Percentiles rank a stretch among this genome's conserved stretches.
phyloP scores from a whole-genome alignment of 164 flowering plant species.

The Magnolia changhungtana region DNA sequence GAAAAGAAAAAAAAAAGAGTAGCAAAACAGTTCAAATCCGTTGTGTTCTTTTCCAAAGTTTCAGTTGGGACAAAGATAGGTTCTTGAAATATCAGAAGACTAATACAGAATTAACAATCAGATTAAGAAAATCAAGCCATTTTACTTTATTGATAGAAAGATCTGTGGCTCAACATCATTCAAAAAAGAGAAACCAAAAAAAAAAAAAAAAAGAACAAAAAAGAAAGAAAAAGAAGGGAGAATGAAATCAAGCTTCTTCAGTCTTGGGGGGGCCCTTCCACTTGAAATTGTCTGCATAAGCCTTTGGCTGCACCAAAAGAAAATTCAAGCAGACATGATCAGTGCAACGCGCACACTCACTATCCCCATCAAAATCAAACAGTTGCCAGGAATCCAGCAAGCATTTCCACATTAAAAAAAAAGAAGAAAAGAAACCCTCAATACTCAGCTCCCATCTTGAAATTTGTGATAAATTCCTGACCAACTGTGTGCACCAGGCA shows the following conservation, averaged over 20 bases:
- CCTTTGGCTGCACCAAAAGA: constrained; percentile 19
- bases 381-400: background rate
- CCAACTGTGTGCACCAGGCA: no score
- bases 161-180: no score
- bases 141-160: background rate
- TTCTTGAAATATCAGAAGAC: background rate
- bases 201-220: background rate
- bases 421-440: background rate
- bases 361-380: no score
- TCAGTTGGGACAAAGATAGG: background rate
- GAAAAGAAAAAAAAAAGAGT: background rate
- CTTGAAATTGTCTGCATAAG: constrained; percentile 41
- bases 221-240: background rate
- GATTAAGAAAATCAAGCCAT: background rate
- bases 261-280: constrained; percentile 34
- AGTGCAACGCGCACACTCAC: background rate
- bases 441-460: background rate
- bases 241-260: constrained; percentile 13
- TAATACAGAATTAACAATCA: background rate
- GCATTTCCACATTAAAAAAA: background rate
- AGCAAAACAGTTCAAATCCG: background rate
- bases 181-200: background rate
- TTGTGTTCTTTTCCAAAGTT: background rate
- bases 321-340: background rate
- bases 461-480: no score